These are phyloP conservation scores for Quercus aquifolioides DNA, from an alignment of 306 rosid genomes.

Conservation along the genomic window DNA sequence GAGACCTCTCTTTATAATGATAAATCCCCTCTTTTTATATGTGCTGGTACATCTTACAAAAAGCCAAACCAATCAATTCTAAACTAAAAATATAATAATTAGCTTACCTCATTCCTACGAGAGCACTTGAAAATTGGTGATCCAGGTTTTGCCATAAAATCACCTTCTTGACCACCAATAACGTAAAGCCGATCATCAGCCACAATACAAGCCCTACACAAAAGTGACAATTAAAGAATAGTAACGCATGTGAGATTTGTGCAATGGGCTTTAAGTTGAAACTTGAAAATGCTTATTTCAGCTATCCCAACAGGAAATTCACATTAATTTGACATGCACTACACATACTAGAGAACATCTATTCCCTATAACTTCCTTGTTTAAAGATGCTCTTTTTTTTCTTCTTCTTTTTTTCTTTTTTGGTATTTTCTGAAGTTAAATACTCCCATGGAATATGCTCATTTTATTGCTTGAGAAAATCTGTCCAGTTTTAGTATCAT, in stretches of 20 bases:
- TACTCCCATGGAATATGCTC: neutral
- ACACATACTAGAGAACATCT: neutral
- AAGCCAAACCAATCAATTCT: slow-evolving; percentile 4
- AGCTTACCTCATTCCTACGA: slow-evolving; percentile 74
- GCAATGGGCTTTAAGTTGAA: slow-evolving; percentile 14
- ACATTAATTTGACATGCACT: neutral
- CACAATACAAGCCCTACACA: slow-evolving; percentile 70
- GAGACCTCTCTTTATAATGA: neutral
- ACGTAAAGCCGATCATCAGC: slow-evolving; percentile 74
- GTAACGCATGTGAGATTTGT: slow-evolving; percentile 8
- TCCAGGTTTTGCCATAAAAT: slow-evolving; percentile 96
- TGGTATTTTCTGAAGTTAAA: neutral
- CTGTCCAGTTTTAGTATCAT: neutral
- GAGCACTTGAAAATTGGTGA: slow-evolving; percentile 96
- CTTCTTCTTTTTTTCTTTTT: neutral
- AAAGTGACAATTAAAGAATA: slow-evolving; percentile 13
- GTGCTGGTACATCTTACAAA: neutral
- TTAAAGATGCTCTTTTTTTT: neutral
- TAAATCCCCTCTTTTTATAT: neutral
- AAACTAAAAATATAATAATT: neutral
- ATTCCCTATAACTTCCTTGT: neutral
- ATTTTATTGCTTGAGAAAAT: neutral
- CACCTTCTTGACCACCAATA: slow-evolving; percentile 99
- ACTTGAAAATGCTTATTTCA: slow-evolving; percentile 10
- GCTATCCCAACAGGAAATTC: neutral